phyloP scores from a whole-genome alignment of 257 asterid genomes.

The Solanum megistacrolobum region DNA sequence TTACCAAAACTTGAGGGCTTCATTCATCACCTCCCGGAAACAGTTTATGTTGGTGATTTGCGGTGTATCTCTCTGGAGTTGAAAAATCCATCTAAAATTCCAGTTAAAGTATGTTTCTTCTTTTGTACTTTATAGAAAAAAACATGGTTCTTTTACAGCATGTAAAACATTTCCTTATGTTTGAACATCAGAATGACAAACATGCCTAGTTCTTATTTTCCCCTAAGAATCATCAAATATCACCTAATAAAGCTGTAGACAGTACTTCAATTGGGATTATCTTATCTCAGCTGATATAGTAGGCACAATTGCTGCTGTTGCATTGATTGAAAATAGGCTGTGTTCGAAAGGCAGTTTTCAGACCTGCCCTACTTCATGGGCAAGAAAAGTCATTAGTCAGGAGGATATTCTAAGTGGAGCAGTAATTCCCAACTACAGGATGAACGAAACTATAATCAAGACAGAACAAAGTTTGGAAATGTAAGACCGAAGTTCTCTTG shows the following conservation, averaged over 20 bases:
- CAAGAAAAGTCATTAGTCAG: not conserved
- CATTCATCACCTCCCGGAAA: conserved; percentile 49
- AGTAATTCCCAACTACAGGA: not conserved
- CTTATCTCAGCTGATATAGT: not conserved
- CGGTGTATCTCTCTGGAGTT: conserved; percentile 71
- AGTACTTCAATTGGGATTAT: not conserved
- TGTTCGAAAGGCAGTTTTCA: not conserved
- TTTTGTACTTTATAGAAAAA: not conserved
- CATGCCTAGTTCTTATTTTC: not conserved
- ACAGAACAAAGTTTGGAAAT: not conserved
- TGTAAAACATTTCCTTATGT: not conserved
- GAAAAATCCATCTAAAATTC: conserved; percentile 65
- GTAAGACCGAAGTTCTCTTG: not conserved
- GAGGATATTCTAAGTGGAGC: not conserved
- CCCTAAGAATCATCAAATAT: not conserved
- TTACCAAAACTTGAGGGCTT: conserved; percentile 82
- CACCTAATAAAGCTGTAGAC: not conserved
- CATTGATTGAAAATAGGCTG: not conserved
- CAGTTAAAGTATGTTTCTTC: conserved; percentile 54
- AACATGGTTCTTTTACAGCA: not conserved
- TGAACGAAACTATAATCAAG: not conserved
- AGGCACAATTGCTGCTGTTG: not conserved
- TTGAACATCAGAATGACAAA: not conserved
- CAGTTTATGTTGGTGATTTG: conserved; percentile 78
- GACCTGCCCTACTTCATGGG: not conserved